Evolutionary conservation across 257 asterid species (phyloP).

Genomic region (Salvia rosmarinus): DNA sequence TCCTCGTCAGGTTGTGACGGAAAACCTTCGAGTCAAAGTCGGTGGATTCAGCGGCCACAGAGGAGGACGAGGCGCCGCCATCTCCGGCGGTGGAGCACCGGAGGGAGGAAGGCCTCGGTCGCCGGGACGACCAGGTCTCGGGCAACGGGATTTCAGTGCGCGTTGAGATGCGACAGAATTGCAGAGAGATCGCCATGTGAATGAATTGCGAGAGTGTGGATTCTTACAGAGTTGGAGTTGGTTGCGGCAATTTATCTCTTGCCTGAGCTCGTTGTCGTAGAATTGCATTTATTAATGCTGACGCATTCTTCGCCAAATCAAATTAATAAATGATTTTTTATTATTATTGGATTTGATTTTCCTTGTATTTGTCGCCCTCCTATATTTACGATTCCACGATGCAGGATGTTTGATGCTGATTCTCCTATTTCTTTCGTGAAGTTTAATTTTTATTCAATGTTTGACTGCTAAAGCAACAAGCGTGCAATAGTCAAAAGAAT

Average conservation of each 20-base stretch:
- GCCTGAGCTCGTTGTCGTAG: slow-evolving; percentile 34
- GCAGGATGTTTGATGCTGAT: background rate
- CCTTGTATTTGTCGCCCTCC: background rate
- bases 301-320: background rate
- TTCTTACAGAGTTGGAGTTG: background rate
- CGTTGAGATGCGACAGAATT: slow-evolving; percentile 60
- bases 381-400: background rate
- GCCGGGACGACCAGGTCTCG: slow-evolving; percentile 55
- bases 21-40: slow-evolving; percentile 84
- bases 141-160: slow-evolving; percentile 56
- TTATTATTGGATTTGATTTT: background rate
- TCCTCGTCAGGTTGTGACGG: slow-evolving; percentile 84
- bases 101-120: slow-evolving; percentile 52
- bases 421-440: background rate
- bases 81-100: slow-evolving; percentile 72
- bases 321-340: background rate
- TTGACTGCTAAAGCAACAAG: background rate
- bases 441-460: background rate
- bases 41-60: slow-evolving; percentile 43
- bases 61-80: slow-evolving; percentile 49
- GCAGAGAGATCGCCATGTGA: slow-evolving; percentile 76
- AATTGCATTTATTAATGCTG: slow-evolving; percentile 12
- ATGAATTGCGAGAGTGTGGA: background rate
- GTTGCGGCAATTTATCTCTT: slow-evolving; percentile 33
- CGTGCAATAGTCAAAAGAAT: background rate